phyloP scores from a whole-genome alignment of 2,329 filamentous ascomycete species.

The Aspergillus sp. region DNA sequence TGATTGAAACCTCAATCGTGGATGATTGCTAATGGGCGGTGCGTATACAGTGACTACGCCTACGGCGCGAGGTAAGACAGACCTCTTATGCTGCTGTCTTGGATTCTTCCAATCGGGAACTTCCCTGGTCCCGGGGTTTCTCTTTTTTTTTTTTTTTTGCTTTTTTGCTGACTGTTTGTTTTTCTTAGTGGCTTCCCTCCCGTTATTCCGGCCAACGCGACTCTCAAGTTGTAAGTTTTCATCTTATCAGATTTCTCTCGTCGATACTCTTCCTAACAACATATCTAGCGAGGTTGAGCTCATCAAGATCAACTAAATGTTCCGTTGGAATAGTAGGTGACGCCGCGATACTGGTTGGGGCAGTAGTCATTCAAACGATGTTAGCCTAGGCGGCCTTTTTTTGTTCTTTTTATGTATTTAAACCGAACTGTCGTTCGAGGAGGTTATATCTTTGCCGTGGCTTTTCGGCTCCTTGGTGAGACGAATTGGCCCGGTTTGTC shows the following conservation, averaged over 20 bases:
- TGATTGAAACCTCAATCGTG: not conserved
- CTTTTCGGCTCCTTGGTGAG: not conserved
- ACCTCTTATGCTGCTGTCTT: not conserved
- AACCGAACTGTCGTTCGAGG: not conserved
- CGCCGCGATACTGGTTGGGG: not conserved
- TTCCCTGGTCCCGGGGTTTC: not conserved
- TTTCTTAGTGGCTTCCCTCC: slow-evolving; percentile 65
- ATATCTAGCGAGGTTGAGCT: slow-evolving; percentile 8
- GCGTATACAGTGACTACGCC: slow-evolving; percentile 34
- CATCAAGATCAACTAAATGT: slow-evolving; percentile 8
- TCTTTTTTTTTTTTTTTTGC: not conserved
- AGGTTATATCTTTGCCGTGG: not conserved
- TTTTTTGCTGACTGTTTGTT: not conserved
- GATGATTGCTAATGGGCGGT: slow-evolving; percentile 3
- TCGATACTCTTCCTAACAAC: not conserved
- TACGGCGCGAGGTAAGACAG: slow-evolving; percentile 34
- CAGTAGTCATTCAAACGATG: not conserved
- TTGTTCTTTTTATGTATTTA: not conserved
- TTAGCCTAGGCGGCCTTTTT: not conserved
- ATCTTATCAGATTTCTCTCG: not conserved
- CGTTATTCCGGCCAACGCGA: slow-evolving; percentile 71
- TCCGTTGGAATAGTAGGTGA: not conserved
- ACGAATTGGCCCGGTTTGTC: not conserved
- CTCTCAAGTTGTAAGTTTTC: slow-evolving; percentile 75
- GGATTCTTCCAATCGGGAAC: not conserved